phyloP scores from a whole-genome alignment of 1,284 basidiomycete species.

The Flammula alnicola region DNA sequence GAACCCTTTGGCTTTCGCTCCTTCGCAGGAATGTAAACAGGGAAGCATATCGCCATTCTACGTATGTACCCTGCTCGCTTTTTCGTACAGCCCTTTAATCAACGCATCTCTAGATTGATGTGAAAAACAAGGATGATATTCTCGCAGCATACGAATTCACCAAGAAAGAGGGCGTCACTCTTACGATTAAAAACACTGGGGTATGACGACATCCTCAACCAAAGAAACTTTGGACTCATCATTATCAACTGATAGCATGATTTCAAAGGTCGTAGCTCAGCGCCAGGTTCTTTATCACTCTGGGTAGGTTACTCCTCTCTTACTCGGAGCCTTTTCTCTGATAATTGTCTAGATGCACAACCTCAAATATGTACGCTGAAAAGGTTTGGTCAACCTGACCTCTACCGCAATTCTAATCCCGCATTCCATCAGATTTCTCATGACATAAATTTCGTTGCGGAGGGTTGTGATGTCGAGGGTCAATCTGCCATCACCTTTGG shows the following conservation, averaged over 20 bases:
- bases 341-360: conserved; percentile 44
- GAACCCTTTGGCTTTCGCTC: conserved; percentile 26
- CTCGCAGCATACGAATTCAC: conserved; percentile 47
- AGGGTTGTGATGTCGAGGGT: conserved; percentile 38
- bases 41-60: conserved; percentile 42
- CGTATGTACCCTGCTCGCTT: conserved; percentile 7
- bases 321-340: not conserved
- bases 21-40: conserved; percentile 33
- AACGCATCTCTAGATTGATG: conserved; percentile 42
- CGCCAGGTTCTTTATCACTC: conserved; percentile 37
- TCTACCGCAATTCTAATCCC: not conserved
- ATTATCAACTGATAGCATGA: conserved; percentile 34
- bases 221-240: not conserved
- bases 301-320: conserved; percentile 4
- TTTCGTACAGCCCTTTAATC: not conserved
- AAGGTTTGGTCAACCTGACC: not conserved
- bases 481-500: conserved; percentile 38
- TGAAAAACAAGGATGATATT: conserved; percentile 36
- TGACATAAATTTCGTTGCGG: conserved; percentile 36
- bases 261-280: conserved; percentile 43
- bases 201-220: conserved; percentile 25
- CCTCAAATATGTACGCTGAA: conserved; percentile 39
- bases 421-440: conserved; percentile 36
- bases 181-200: conserved; percentile 54
- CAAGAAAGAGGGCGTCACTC: conserved; percentile 40